Base-by-base conservation (phyloP, 2,329 filamentous ascomycete species). In the Diaporthe amygdali region DNA sequence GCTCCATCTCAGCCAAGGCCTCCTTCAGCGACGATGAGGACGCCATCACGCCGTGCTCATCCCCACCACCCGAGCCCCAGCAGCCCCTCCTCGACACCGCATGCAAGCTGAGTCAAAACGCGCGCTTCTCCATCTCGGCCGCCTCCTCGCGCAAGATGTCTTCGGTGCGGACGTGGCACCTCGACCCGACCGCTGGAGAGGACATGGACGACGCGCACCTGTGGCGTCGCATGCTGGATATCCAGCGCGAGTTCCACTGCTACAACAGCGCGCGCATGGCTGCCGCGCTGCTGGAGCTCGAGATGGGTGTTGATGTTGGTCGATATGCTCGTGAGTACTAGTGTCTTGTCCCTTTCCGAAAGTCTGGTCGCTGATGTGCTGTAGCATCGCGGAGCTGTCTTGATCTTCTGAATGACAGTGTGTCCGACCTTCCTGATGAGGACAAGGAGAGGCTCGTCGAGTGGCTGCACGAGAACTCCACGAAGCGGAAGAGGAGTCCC, bases 231-330 rank as follows among this genome's bases (percentile, higher is more conserved):
- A 84, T 85, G 83, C 78, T 85, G 12, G 80, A 79, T 1, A 78
- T 84, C 9, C 83, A 85, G 76, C 78, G 78, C 27, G 77, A 74
- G 15, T 84, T 81, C 70, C 80, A 82, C 64, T 84, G 83, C 76
- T 85, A 85, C 76, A 84, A 83, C 67, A 84, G 82, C 25, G 82
- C 83, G 17, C 76, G 83, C 44, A 84, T 85, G 80, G 81, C 80
- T 46, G 82, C 83, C 2, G 83, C 83, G 2, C 76, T 84, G 25
- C 80, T 82, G 52, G 79, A 79, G n/a, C 78, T 79, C 12, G 75
- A 79, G 14, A 75, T 80, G 25, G 79, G 79, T 66, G 78, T 78
- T 12, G 75, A 79, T 12, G 75, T 80, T 10, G 79, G 79, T 68
- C 74, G 76, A 15, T 71, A 81, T 55, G 77, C 82, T 63, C 82